phyloP scores from a whole-genome alignment of 2,329 filamentous ascomycete genomes.

The Epichloe gansuensis region DNA sequence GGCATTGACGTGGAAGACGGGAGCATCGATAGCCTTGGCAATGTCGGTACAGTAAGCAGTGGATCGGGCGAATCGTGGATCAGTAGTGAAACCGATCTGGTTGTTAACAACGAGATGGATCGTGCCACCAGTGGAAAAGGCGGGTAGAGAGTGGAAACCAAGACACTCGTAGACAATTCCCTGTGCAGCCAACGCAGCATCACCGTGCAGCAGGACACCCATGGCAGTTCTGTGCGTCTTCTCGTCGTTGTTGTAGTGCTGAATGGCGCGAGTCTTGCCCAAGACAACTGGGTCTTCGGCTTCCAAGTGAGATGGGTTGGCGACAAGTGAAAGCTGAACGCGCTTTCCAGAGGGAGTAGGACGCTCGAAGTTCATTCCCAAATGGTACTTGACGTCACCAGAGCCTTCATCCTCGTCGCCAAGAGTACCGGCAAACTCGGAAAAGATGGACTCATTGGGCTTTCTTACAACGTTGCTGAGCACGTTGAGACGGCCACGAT shows the following conservation, averaged over 20 bases:
- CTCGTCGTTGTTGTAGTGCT: slow-evolving; percentile 98
- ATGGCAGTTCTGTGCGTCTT: slow-evolving; percentile 78
- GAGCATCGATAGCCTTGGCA: slow-evolving; percentile 95
- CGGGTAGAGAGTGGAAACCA: slow-evolving; percentile 89
- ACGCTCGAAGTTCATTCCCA: slow-evolving; percentile 99
- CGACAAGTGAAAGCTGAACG: slow-evolving; percentile 95
- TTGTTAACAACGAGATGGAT: slow-evolving; percentile 98
- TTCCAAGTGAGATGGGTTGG: slow-evolving; percentile 96
- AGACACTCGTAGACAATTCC: slow-evolving; percentile 98
- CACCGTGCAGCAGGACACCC: slow-evolving; percentile 91
- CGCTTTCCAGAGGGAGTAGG: slow-evolving; percentile 97
- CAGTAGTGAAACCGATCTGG: slow-evolving; percentile 99
- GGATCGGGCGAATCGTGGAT: slow-evolving; percentile 91
- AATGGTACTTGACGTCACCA: slow-evolving; percentile 97
- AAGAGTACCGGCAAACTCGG: slow-evolving; percentile 81
- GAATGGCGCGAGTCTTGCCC: slow-evolving; percentile 92
- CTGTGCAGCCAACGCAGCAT: slow-evolving; percentile 92
- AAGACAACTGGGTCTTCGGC: slow-evolving; percentile 96
- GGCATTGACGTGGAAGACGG: slow-evolving; percentile 97
- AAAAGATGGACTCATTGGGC: slow-evolving; percentile 99
- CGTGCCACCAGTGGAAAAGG: slow-evolving; percentile 93
- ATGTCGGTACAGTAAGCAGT: slow-evolving; percentile 99
- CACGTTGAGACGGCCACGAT: slow-evolving; percentile 95
- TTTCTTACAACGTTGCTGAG: slow-evolving; percentile 97
- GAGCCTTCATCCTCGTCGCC: slow-evolving; percentile 91